These are phyloP conservation scores for Excoecaria cochinchinensis DNA, from an alignment of 345 rosid genomes.

Conservation along the genomic window DNA sequence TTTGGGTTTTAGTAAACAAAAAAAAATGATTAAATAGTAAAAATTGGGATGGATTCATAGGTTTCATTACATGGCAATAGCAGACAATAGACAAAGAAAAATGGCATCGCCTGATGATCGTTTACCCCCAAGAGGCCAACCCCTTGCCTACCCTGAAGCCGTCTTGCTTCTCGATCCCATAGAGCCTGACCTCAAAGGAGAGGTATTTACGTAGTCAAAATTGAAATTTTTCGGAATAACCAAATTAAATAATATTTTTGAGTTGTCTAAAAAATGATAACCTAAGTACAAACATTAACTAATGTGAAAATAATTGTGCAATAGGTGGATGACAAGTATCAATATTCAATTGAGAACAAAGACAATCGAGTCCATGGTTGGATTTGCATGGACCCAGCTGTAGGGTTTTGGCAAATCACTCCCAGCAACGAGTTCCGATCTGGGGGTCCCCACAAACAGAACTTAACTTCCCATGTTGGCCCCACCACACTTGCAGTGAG, in stretches of 20 bases:
- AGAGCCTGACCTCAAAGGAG: constrained; percentile 22
- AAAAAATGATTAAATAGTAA: neutral
- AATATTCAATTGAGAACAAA: constrained; percentile 24
- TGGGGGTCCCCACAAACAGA: constrained; percentile 27
- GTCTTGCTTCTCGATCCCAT: constrained; percentile 28
- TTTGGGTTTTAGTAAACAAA: neutral
- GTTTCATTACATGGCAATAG: constrained; percentile 34
- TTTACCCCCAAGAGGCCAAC: constrained; percentile 20
- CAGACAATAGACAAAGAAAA: constrained; percentile 28
- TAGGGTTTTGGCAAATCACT: constrained; percentile 32
- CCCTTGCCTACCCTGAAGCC: constrained; percentile 33
- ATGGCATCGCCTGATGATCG: constrained; percentile 37
- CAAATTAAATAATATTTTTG: too few species aligned
- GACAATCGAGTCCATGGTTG: constrained; percentile 25
- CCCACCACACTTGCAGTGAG: constrained; percentile 30
- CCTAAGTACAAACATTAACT: too few species aligned
- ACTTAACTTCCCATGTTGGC: constrained; percentile 28
- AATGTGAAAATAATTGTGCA: neutral
- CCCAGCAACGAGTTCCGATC: constrained; percentile 31
- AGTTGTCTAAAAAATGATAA: too few species aligned
- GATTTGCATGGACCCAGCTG: constrained; percentile 23
- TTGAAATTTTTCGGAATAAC: too few species aligned
- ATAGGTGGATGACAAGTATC: constrained; percentile 32
- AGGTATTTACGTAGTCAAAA: neutral
- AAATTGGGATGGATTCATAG: constrained; percentile 7